Conservation (phyloP, 176 grass and related monocot genomes). For the Triticum urartu region DNA sequence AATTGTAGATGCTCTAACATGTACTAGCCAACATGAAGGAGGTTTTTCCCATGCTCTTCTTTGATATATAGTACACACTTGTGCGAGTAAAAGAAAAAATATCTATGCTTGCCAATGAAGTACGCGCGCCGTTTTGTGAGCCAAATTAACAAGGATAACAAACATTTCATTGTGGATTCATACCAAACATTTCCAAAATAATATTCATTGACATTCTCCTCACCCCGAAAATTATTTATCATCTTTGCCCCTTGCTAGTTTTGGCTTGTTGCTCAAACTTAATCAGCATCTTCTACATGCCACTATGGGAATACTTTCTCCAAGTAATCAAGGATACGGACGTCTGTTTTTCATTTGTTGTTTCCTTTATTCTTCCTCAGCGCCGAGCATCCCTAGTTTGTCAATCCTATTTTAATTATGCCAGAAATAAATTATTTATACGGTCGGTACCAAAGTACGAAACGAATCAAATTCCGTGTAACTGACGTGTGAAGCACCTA, state of each 20-base stretch:
- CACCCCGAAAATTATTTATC: not conserved
- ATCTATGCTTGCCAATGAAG: not conserved
- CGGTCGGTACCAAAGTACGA: no score
- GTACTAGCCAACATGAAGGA: no score
- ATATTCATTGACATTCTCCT: constrained; percentile 8
- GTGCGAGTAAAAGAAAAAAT: no score
- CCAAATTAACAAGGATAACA: not conserved
- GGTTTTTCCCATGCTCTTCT: no score
- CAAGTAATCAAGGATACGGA: not conserved
- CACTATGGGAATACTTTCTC: constrained; percentile 2
- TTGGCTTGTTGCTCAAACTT: constrained; percentile 20
- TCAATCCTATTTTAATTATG: not conserved
- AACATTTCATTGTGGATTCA: constrained; percentile 5
- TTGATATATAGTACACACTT: no score
- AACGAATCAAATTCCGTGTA: no score
- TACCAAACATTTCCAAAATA: constrained; percentile 31
- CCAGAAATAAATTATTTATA: no score
- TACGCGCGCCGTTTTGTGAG: no score
- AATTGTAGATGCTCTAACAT: no score
- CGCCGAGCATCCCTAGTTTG: not conserved
- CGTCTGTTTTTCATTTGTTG: not conserved
- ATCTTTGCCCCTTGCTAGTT: constrained; percentile 17
- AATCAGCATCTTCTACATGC: not conserved
- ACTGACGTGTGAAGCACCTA: no score
- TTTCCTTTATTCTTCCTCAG: constrained; percentile 20